Percentiles rank a stretch among this genome's conserved stretches.
phyloP scores from a whole-genome alignment of 805 yeast species.

The Lipomyces chichibuensis region DNA sequence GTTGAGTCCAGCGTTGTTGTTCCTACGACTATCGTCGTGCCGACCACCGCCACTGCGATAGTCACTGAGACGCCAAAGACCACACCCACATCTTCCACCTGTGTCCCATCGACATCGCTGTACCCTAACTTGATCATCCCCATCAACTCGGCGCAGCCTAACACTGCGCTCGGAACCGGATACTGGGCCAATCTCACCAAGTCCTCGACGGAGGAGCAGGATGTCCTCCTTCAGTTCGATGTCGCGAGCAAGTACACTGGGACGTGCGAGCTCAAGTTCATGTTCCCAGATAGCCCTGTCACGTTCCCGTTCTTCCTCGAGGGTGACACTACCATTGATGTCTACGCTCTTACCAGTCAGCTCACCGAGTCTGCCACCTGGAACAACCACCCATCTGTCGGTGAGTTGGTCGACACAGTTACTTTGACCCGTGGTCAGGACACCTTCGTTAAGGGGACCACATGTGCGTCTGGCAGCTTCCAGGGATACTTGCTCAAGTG shows the following conservation, averaged over 20 bases:
- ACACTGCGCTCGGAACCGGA: constrained; percentile 33
- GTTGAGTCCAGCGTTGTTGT: constrained; percentile 18
- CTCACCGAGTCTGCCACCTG: constrained; percentile 29
- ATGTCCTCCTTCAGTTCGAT: constrained; percentile 32
- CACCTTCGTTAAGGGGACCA: constrained; percentile 18
- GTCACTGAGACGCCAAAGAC: constrained; percentile 13
- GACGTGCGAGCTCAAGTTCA: constrained; percentile 31
- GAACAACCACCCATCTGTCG: constrained; percentile 32
- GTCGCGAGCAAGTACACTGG: constrained; percentile 27
- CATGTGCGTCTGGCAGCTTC: constrained; percentile 26
- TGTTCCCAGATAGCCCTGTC: constrained; percentile 32
- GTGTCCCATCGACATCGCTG: constrained; percentile 29
- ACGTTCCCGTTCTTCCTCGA: constrained; percentile 34
- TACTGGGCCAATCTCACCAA: constrained; percentile 36
- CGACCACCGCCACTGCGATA: constrained; percentile 14
- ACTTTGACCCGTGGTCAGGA: constrained; percentile 29
- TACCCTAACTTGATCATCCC: constrained; percentile 36
- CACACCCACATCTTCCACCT: constrained; percentile 24
- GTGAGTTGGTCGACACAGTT: constrained; percentile 30
- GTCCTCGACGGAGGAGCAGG: constrained; percentile 31
- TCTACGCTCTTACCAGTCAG: constrained; percentile 21
- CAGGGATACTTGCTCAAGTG: constrained; percentile 32
- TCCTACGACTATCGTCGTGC: constrained; percentile 29
- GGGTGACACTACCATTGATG: constrained; percentile 32
- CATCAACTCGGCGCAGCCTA: constrained; percentile 31